These are phyloP conservation scores for Parsonsia alboflavescens DNA, from an alignment of 257 asterid genomes.

Conservation along the genomic window DNA sequence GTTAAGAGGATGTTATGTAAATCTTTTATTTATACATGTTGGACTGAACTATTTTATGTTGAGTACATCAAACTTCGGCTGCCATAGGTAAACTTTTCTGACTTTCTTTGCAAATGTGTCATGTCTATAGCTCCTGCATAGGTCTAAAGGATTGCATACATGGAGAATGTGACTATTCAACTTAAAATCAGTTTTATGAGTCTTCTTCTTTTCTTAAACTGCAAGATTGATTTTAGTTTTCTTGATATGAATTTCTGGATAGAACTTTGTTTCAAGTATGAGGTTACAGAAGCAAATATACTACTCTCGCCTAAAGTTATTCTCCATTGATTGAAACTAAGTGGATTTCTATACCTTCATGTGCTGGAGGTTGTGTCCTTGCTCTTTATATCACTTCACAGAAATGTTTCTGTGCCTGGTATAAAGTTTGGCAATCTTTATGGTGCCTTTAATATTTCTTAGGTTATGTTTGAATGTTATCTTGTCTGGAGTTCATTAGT, in stretches of 20 bases:
- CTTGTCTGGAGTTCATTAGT: conserved; percentile 11
- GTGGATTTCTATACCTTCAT: background rate
- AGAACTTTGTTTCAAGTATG: background rate
- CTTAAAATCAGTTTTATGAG: background rate
- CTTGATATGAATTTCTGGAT: background rate
- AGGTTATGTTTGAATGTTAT: background rate
- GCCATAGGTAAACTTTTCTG: too few species aligned
- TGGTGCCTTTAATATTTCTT: background rate
- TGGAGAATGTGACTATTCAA: background rate
- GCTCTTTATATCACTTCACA: background rate
- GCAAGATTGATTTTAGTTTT: background rate
- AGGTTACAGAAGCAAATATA: background rate
- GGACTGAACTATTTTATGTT: background rate
- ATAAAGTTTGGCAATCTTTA: too few species aligned
- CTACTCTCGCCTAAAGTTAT: background rate
- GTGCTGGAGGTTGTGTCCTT: background rate
- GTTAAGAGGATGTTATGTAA: background rate
- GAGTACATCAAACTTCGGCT: too few species aligned
- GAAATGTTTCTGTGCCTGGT: background rate
- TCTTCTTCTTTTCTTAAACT: background rate
- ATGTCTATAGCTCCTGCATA: background rate
- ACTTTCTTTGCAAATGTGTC: background rate
- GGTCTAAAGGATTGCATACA: background rate
- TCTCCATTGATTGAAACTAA: background rate
- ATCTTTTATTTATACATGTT: background rate